Conservation (phyloP, 148 eudicot genomes). For the Rhododendron kiyosumense region DNA sequence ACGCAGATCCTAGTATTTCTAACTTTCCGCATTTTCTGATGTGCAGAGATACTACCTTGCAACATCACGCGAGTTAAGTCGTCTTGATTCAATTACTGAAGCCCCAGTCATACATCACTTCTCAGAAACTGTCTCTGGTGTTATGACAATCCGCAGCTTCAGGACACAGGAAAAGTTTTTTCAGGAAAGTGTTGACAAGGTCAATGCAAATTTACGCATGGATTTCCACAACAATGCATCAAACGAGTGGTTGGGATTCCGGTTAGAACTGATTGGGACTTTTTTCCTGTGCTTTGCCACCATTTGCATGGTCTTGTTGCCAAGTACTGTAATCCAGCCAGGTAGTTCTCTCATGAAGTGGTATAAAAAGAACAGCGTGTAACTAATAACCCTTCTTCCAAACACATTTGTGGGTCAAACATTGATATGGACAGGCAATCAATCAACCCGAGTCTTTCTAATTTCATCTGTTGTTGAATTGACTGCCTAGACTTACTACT, state of each 20-base stretch:
- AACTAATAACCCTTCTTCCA: background rate
- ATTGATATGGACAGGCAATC: background rate
- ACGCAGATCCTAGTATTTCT: background rate
- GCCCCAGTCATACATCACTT: constrained; percentile 50
- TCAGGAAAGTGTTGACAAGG: constrained; percentile 27
- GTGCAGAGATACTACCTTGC: constrained; percentile 37
- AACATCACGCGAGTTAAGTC: constrained; percentile 41
- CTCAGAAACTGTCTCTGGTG: constrained; percentile 47
- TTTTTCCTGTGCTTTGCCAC: constrained; percentile 35
- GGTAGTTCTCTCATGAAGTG: constrained; percentile 17
- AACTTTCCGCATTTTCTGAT: background rate
- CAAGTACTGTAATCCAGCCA: constrained; percentile 33
- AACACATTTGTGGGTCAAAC: background rate
- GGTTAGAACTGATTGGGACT: constrained; percentile 38
- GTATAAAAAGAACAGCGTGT: background rate
- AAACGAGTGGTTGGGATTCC: constrained; percentile 49
- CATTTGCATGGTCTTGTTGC: constrained; percentile 35
- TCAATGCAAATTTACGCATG: constrained; percentile 39
- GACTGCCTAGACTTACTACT: background rate
- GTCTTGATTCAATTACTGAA: constrained; percentile 40
- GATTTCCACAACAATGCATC: constrained; percentile 42
- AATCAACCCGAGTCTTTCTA: background rate
- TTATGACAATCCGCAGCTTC: constrained; percentile 43
- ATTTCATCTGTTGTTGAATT: background rate
- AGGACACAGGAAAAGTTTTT: constrained; percentile 30